Conservation (phyloP, 306 rosid species). For the Quercus gilva region DNA sequence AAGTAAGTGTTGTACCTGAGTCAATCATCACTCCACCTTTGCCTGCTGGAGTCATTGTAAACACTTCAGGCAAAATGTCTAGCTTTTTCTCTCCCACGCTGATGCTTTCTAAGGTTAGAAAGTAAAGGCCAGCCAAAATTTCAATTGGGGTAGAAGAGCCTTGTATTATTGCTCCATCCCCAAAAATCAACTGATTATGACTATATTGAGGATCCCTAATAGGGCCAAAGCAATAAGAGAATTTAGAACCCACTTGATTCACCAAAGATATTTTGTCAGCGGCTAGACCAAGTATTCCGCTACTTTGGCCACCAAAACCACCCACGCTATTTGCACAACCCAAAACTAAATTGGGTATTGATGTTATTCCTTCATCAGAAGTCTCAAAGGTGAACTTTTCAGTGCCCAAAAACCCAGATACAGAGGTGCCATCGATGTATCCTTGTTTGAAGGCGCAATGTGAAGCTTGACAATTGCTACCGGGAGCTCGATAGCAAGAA, state of each 20-base stretch:
- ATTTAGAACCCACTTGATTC: not conserved
- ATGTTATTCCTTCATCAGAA: constrained; percentile 1
- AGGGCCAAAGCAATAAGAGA: constrained; percentile 3
- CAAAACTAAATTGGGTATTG: not conserved
- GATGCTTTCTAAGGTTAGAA: constrained; percentile 40
- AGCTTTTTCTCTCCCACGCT: constrained; percentile 37
- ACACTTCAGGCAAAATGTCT: constrained; percentile 13
- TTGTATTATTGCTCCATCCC: constrained; percentile 42
- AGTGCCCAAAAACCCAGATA: constrained; percentile 23
- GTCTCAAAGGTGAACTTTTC: constrained; percentile 25
- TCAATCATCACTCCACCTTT: constrained; percentile 45
- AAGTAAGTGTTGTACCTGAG: constrained; percentile 23
- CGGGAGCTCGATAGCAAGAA: not conserved
- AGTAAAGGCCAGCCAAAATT: constrained; percentile 9
- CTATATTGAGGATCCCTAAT: constrained; percentile 27
- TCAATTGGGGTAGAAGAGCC: constrained; percentile 35
- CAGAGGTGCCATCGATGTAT: constrained; percentile 15
- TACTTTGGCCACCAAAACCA: constrained; percentile 3
- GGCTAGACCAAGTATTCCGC: constrained; percentile 43
- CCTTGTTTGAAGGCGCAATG: not conserved
- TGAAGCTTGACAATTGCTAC: constrained; percentile 5
- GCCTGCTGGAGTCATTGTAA: constrained; percentile 25
- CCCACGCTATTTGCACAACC: constrained; percentile 29
- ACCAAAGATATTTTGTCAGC: constrained; percentile 18
- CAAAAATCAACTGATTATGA: constrained; percentile 41